These are phyloP conservation scores for Noccaea caerulescens DNA, from an alignment of 345 rosid species.

Conservation along the genomic window DNA sequence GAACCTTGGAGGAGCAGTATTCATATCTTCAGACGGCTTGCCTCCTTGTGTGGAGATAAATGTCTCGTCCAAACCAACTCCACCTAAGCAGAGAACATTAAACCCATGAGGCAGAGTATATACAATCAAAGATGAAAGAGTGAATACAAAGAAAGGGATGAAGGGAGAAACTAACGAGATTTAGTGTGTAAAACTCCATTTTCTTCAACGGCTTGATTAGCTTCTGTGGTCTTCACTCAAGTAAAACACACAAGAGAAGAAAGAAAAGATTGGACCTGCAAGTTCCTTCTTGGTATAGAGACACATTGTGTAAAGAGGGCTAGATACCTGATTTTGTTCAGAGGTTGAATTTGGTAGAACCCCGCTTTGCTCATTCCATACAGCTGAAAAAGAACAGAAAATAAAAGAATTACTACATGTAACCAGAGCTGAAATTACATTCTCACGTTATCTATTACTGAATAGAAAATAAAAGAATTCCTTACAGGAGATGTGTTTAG, in stretches of 20 bases:
- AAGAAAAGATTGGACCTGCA: neutral
- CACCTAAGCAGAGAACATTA: slow-evolving; percentile 26
- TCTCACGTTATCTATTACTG: slow-evolving; percentile 24
- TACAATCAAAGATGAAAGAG: neutral
- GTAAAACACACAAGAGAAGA: slow-evolving; percentile 25
- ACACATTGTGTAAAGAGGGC: neutral
- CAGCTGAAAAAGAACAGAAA: slow-evolving; percentile 35
- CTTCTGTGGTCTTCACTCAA: slow-evolving; percentile 38
- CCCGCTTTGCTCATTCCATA: slow-evolving; percentile 34
- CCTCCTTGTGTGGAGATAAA: slow-evolving; percentile 29
- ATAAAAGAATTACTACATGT: slow-evolving; percentile 2
- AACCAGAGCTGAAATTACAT: slow-evolving; percentile 23
- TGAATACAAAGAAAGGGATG: slow-evolving; percentile 8
- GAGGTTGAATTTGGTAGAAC: slow-evolving; percentile 30
- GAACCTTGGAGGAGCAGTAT: slow-evolving; percentile 43
- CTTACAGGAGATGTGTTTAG: slow-evolving; percentile 46
- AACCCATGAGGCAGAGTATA: slow-evolving; percentile 12
- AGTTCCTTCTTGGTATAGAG: slow-evolving; percentile 16
- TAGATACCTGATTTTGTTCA: slow-evolving; percentile 44
- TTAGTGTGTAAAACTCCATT: slow-evolving; percentile 31
- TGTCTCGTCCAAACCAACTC: slow-evolving; percentile 36
- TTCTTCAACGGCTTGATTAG: slow-evolving; percentile 37
- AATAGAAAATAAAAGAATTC: slow-evolving; percentile 29
- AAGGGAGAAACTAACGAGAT: slow-evolving; percentile 39
- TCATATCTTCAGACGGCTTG: slow-evolving; percentile 33